These are phyloP conservation scores for Myriosclerotinia scirpicola DNA, from an alignment of 2,329 filamentous ascomycete species.

Conservation along the genomic window DNA sequence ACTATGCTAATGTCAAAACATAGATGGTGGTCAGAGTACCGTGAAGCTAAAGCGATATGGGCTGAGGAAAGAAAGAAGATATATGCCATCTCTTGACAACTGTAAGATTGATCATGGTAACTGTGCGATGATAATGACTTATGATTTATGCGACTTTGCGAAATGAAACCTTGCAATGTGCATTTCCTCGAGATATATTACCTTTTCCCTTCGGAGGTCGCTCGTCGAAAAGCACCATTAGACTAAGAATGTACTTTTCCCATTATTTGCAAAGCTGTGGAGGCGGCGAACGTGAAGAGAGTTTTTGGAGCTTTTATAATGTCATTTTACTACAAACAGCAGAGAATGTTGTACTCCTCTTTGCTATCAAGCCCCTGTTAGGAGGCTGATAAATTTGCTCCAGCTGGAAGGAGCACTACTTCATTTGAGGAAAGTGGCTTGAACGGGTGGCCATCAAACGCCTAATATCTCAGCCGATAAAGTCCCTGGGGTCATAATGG, in stretches of 20 bases:
- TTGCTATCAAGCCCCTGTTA: neutral
- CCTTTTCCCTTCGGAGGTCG: neutral
- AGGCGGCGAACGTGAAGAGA: neutral
- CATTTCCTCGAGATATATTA: neutral
- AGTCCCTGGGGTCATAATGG: neutral
- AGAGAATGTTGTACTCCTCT: neutral
- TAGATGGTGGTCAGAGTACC: slow-evolving; percentile 1
- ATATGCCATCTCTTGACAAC: neutral
- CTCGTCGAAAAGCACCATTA: no score
- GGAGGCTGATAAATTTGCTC: neutral
- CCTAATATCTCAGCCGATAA: neutral
- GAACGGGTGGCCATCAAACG: neutral
- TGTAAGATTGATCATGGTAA: neutral
- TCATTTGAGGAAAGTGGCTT: neutral
- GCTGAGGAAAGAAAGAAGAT: neutral
- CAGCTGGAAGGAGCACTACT: neutral
- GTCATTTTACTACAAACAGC: neutral
- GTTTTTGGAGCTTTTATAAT: neutral
- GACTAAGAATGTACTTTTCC: no score
- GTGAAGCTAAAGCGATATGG: slow-evolving; percentile 1
- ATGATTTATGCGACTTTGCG: neutral
- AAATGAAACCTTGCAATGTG: neutral
- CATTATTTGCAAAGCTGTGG: neutral
- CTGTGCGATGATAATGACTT: neutral
- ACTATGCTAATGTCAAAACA: neutral